Conservation (phyloP, 441 rosid species). For the Raphanus hybrid region DNA sequence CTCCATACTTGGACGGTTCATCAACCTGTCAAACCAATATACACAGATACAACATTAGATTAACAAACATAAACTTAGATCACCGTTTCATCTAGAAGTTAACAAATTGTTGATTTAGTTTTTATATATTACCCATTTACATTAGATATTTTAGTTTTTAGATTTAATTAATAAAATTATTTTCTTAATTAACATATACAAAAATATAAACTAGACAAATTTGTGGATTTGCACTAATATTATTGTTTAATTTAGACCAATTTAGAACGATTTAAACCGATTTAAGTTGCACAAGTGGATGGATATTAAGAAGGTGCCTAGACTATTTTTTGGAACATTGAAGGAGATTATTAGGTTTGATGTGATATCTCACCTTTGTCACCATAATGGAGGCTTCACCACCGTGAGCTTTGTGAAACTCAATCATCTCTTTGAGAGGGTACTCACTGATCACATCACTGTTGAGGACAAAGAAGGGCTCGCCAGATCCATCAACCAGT, state of each 20-base stretch:
- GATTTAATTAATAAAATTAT: neutral
- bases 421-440: slow-evolving; percentile 84
- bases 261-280: neutral
- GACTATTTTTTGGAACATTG: no score
- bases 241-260: neutral
- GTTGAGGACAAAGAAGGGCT: slow-evolving; percentile 96
- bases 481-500: slow-evolving; percentile 77
- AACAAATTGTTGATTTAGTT: neutral
- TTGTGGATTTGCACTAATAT: neutral
- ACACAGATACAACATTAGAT: neutral
- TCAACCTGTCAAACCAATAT: slow-evolving; percentile 40
- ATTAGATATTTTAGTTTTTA: neutral
- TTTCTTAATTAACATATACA: neutral
- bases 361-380: slow-evolving; percentile 70
- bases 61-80: neutral
- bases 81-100: no score
- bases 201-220: neutral
- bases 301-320: neutral
- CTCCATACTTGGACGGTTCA: slow-evolving; percentile 72
- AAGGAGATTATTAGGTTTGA: neutral
- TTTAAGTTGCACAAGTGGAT: neutral
- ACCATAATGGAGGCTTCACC: slow-evolving; percentile 99
- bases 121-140: neutral
- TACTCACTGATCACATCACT: slow-evolving; percentile 98
- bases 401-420: slow-evolving; percentile 86